Evolutionary conservation across 2,329 filamentous ascomycete species (phyloP), one percentile per base, ranked within the genome.

Genomic region (Colletotrichum sp.): DNA sequence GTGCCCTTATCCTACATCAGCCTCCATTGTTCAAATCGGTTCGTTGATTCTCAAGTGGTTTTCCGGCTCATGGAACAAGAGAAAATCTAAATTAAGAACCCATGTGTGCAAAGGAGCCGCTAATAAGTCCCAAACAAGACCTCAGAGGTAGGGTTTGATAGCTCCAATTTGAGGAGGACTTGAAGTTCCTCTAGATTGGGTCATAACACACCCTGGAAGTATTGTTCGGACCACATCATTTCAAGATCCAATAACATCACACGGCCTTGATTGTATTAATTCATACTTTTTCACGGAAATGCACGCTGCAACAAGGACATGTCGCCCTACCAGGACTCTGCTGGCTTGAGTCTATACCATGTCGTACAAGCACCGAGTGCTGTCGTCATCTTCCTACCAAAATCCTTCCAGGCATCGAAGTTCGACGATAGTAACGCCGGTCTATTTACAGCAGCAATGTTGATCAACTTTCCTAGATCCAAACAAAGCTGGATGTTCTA

Each of bases 1-100:
- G 38, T 18, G 38, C 0, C 9, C 9, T 47, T 47, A 0, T n/a
- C 18, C 38, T 47, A 12, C 18, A 7, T 7, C 1, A 47, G 3
- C 38, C 38, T 47, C 38, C 6, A 4, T 47, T 47, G 18, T 47
- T 47, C 18, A 47, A 12, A 47, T 18, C 38, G n/a, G 38, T 8
- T 47, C 38, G 18, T 47, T 47, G 38, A 47, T 47, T 47, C 9
- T n/a, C 18, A 12, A 7, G 0, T 47, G 38, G 38, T 0, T 1
- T 47, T 47, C 38, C 6, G 38, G 18, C 38, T 9, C 38, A 18
- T 43, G 18, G 3, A 27, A 27, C 24, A 27, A 27, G 24, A 27
- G 24, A 27, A 27, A 27, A 12, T 43, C 18, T 9, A 43, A 12
- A n/a, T 3, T 43, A n/a, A n/a, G 38, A 43, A n/a, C 38, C 18